Conservation (phyloP, 2,329 filamentous ascomycete species). For the Emergomyces africanus region DNA sequence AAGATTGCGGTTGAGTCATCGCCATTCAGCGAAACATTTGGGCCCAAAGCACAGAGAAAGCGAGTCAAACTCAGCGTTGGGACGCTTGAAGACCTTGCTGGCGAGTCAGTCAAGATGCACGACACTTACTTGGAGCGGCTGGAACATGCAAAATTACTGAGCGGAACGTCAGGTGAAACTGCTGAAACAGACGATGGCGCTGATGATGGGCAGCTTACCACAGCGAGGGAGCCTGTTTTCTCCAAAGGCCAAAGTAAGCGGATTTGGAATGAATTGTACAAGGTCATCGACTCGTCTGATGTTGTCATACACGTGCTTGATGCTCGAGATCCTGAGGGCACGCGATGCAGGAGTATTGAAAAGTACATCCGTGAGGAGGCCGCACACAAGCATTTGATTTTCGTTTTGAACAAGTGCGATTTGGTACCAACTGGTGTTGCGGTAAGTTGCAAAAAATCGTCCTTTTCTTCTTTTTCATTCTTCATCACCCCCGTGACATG, state of each 20-base stretch:
- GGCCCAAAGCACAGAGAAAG: slow-evolving; percentile 86
- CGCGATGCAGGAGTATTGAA: slow-evolving; percentile 77
- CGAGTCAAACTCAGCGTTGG: slow-evolving; percentile 77
- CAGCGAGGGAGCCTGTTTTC: slow-evolving; percentile 76
- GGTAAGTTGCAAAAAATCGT: slow-evolving; percentile 52
- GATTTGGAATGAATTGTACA: slow-evolving; percentile 95
- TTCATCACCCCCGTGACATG: slow-evolving; percentile 12
- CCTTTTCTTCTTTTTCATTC: slow-evolving; percentile 14
- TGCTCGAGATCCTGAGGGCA: slow-evolving; percentile 78
- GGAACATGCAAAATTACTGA: slow-evolving; percentile 65
- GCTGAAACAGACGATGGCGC: slow-evolving; percentile 38
- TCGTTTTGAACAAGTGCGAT: slow-evolving; percentile 84
- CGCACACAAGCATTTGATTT: slow-evolving; percentile 89
- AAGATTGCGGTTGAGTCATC: slow-evolving; percentile 86
- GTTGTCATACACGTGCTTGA: slow-evolving; percentile 93
- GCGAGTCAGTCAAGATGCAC: slow-evolving; percentile 66
- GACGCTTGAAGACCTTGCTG: slow-evolving; percentile 69
- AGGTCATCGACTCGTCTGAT: slow-evolving; percentile 90
- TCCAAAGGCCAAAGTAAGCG: slow-evolving; percentile 89
- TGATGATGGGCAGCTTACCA: slow-evolving; percentile 39
- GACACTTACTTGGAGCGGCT: slow-evolving; percentile 68
- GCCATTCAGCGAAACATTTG: slow-evolving; percentile 81
- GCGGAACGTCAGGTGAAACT: slow-evolving; percentile 50
- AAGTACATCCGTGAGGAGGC: slow-evolving; percentile 91
- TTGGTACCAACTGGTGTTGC: slow-evolving; percentile 83